Conservation (phyloP, 352 stramenopile species). For the Phytophthora meadii region DNA sequence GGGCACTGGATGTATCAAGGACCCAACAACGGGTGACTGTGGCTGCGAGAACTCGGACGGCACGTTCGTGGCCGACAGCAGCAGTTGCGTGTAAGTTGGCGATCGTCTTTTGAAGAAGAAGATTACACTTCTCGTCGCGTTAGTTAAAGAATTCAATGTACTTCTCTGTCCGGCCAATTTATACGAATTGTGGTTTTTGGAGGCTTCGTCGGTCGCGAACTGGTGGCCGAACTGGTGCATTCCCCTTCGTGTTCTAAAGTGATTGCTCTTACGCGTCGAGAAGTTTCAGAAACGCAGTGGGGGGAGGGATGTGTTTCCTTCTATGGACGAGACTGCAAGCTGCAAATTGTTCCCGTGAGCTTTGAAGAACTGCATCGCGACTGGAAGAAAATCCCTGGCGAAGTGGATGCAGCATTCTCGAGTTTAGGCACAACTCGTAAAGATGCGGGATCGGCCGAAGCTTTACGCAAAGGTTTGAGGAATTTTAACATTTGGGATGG, state of each 20-base stretch:
- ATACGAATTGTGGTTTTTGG: too few relatives aligned
- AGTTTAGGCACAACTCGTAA: slow-evolving; percentile 79
- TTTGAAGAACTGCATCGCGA: slow-evolving; percentile 56
- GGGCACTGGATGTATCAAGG: slow-evolving; percentile 41
- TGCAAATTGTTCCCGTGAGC: slow-evolving; percentile 57
- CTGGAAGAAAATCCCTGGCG: slow-evolving; percentile 37
- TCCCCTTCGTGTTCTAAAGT: slow-evolving; percentile 65
- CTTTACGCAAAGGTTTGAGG: slow-evolving; percentile 60
- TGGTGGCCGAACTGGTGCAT: slow-evolving; percentile 68
- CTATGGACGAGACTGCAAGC: slow-evolving; percentile 53
- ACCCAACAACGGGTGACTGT: slow-evolving; percentile 28
- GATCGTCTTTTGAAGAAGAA: too few relatives aligned
- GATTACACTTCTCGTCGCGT: too few relatives aligned
- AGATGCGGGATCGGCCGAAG: slow-evolving; percentile 62
- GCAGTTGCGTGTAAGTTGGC: slow-evolving; percentile 28
- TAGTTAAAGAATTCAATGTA: too few relatives aligned
- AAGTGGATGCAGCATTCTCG: slow-evolving; percentile 65
- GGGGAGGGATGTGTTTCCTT: slow-evolving; percentile 47
- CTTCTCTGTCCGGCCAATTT: too few relatives aligned
- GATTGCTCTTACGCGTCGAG: slow-evolving; percentile 62
- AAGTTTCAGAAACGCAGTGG: slow-evolving; percentile 57
- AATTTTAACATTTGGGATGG: neutral
- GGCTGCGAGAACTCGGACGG: slow-evolving; percentile 43
- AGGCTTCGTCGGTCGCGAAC: slow-evolving; percentile 65
- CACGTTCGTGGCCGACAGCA: slow-evolving; percentile 26